Evolutionary conservation across 2,329 filamentous ascomycete genomes (phyloP), one percentile per base, ranked within the genome.

Genomic region (Metarhizium robertsii): DNA sequence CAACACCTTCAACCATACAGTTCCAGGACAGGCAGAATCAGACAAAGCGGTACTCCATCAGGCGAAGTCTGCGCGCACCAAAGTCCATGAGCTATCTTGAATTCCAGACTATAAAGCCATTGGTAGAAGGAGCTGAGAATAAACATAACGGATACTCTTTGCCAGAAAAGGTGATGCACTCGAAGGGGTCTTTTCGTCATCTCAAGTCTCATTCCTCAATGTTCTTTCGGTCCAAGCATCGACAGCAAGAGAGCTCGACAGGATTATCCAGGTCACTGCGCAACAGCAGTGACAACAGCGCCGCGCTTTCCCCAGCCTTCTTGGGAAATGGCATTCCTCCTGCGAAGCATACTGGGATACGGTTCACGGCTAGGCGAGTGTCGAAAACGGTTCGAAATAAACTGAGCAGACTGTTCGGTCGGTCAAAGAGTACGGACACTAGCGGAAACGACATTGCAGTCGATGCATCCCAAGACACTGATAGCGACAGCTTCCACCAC

Each of bases 331-430:
- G 58, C 3, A 52, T 63, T 5, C 57, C 63, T 7, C 7, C 61
- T 4, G 53, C 62, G 4, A 72, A 67, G 53, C 64, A 64, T 10
- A 57, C 61, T 7, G 64, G 66, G 4, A 61, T 85, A 32, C 76
- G 73, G 49, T 69, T 72, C 34, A 83, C 78, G 52, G 79, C 81
- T 11, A 76, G 86, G 29, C 84, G 82, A 36, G 80, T 84, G 14
- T 88, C 86, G 0, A 77, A 74, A 16, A 80, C 78, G 0, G 63
- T 90, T 43, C 86, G 78, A 62, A 78, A 75, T 50, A 87, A 77
- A 56, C 62, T 90, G 57, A 86, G 78, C 66, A 69, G 63, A 3
- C 52, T 73, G 1, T 72, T 73, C 51, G 61, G 63, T 18, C 61
- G 64, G 45, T 55, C 64, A 4, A 68, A 64, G 52, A 62, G 60